Percentiles rank a stretch among this genome's conserved stretches.
phyloP scores from a whole-genome alignment of 495 filamentous ascomycete genomes.

The Penicillium manginii region DNA sequence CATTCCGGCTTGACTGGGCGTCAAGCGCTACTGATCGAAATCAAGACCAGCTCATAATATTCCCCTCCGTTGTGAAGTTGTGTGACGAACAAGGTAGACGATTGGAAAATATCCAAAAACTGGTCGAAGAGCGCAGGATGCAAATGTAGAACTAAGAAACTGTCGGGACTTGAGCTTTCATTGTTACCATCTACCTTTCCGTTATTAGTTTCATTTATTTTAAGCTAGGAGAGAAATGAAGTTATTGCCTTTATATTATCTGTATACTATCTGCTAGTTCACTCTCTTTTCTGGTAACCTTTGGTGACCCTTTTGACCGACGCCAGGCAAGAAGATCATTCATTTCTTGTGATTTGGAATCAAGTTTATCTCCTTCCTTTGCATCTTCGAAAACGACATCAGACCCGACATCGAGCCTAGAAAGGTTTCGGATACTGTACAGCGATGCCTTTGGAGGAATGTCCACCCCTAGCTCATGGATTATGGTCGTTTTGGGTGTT shows the following conservation, averaged over 20 bases:
- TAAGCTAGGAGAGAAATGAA: neutral
- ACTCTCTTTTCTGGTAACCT: neutral
- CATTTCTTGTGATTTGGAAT: constrained; percentile 22
- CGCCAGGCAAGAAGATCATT: constrained; percentile 30
- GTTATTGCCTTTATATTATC: neutral
- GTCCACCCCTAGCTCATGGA: neutral
- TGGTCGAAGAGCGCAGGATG: constrained; percentile 13
- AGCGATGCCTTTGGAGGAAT: neutral
- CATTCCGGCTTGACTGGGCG: constrained; percentile 26
- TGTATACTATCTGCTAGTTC: neutral
- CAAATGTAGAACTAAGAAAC: constrained; percentile 8
- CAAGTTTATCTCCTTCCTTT: neutral
- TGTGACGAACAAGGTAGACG: constrained; percentile 24
- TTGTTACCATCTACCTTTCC: neutral
- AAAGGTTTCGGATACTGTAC: neutral
- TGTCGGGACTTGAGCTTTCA: neutral
- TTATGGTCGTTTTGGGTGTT: neutral
- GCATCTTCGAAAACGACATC: neutral
- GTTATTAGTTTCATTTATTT: neutral
- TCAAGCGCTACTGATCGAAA: neutral
- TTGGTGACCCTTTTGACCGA: constrained; percentile 16
- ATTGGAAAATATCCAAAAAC: constrained; percentile 17
- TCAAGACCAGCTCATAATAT: constrained; percentile 10
- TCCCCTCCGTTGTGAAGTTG: constrained; percentile 27
- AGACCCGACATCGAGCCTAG: neutral